Evolutionary conservation across 1,139 yeast genomes (phyloP).

Genomic region (Tardiomyces digboiensis): DNA sequence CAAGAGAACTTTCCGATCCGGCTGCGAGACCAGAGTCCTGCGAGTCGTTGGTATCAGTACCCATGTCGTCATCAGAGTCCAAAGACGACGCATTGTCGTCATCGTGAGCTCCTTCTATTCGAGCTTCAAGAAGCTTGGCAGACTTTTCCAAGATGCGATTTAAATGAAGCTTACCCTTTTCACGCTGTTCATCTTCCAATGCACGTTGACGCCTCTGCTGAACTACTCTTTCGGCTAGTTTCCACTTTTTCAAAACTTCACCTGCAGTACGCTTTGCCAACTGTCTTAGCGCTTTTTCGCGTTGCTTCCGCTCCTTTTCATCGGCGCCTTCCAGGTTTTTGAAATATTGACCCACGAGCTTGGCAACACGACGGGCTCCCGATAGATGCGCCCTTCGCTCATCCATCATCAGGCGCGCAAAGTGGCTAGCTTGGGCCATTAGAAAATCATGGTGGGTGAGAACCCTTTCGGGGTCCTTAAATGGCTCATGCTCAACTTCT

Average conservation of each 20-base stretch:
- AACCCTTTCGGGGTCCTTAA: conserved; percentile 21
- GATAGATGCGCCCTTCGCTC: conserved; percentile 55
- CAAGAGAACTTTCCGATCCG: background rate
- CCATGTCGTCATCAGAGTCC: conserved; percentile 11
- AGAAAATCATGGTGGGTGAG: conserved; percentile 64
- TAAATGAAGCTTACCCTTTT: conserved; percentile 79
- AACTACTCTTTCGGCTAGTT: conserved; percentile 75
- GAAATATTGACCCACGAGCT: conserved; percentile 81
- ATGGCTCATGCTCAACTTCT: conserved; percentile 36
- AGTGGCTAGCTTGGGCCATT: conserved; percentile 62
- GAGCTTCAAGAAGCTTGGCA: conserved; percentile 83
- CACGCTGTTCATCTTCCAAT: conserved; percentile 42
- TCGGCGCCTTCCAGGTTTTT: conserved; percentile 82
- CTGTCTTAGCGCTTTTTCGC: conserved; percentile 39
- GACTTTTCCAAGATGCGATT: conserved; percentile 88
- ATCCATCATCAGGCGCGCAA: conserved; percentile 65
- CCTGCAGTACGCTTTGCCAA: conserved; percentile 73
- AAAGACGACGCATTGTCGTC: conserved; percentile 15
- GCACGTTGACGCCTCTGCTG: conserved; percentile 30
- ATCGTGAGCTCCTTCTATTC: conserved; percentile 24
- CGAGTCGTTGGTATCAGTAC: conserved; percentile 3
- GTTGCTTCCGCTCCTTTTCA: conserved; percentile 66
- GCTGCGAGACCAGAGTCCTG: background rate
- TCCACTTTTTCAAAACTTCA: conserved; percentile 89
- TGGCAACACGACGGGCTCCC: conserved; percentile 65